A percentile compares a stretch with the other conserved stretches of the same genome.
These are phyloP conservation scores for Kodamaea neixiangensis DNA, from an alignment of 805 yeast genomes.

Conservation along the genomic window DNA sequence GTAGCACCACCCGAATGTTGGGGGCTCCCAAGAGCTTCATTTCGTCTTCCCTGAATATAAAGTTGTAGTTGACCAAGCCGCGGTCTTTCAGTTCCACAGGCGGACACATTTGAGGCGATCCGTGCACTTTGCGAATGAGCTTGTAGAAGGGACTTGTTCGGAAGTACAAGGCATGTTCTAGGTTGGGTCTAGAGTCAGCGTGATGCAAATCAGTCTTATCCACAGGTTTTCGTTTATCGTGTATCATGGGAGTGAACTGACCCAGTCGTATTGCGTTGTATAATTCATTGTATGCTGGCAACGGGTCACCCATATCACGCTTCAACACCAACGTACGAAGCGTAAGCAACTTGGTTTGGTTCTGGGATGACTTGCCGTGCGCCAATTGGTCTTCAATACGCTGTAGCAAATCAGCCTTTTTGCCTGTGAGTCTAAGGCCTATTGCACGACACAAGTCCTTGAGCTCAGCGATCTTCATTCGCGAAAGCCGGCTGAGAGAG, in stretches of 20 bases:
- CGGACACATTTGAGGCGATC: constrained; percentile 48
- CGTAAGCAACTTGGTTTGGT: constrained; percentile 45
- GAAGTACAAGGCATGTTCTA: constrained; percentile 49
- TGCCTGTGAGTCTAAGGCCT: constrained; percentile 53
- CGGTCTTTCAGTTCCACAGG: constrained; percentile 41
- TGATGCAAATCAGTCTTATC: background rate
- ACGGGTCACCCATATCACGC: constrained; percentile 32
- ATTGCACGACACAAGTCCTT: constrained; percentile 54
- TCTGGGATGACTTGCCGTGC: constrained; percentile 36
- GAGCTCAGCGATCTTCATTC: constrained; percentile 52
- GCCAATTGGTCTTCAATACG: constrained; percentile 50
- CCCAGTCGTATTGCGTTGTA: constrained; percentile 31
- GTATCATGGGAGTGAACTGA: constrained; percentile 14
- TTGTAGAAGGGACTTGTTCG: constrained; percentile 58
- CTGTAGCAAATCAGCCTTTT: constrained; percentile 61
- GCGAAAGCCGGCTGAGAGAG: constrained; percentile 30
- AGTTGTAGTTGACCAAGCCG: constrained; percentile 32
- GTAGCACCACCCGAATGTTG: constrained; percentile 44
- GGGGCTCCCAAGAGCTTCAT: constrained; percentile 28
- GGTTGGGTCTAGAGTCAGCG: constrained; percentile 16
- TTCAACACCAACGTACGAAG: constrained; percentile 45
- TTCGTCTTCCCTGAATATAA: constrained; percentile 49
- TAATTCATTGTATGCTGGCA: constrained; percentile 39
- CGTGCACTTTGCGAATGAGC: constrained; percentile 47
- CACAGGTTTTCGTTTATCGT: background rate